Conservation (phyloP, 192 early-diverging fungal species). For the Backusella macrospora region DNA sequence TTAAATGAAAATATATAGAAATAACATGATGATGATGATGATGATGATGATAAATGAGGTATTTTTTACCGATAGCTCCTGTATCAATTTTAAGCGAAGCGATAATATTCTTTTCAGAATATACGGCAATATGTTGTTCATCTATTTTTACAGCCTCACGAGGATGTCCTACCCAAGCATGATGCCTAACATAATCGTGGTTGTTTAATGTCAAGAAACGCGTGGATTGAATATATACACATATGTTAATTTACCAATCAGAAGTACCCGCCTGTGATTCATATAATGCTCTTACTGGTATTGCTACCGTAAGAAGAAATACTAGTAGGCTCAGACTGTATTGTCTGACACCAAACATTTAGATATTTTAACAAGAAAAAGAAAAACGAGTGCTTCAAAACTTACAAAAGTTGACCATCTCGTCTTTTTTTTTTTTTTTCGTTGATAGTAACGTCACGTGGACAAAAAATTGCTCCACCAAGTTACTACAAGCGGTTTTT, state of each 20-base stretch:
- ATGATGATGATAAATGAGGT: background rate
- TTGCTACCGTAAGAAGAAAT: slow-evolving; percentile 7
- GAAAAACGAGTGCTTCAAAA: background rate
- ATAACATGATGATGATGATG: background rate
- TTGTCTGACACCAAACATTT: slow-evolving; percentile 13
- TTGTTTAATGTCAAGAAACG: background rate
- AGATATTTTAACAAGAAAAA: background rate
- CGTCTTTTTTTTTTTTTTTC: background rate
- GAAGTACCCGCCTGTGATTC: slow-evolving; percentile 51
- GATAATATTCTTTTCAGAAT: slow-evolving; percentile 76
- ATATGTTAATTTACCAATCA: slow-evolving; percentile 48
- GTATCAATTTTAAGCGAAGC: slow-evolving; percentile 66
- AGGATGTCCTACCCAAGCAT: slow-evolving; percentile 56
- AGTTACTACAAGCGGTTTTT: no score
- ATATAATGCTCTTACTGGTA: slow-evolving; percentile 38
- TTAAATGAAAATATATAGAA: background rate
- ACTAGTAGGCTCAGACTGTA: slow-evolving; percentile 9
- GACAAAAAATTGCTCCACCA: background rate
- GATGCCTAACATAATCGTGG: slow-evolving; percentile 45
- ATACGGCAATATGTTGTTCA: slow-evolving; percentile 50
- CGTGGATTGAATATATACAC: background rate
- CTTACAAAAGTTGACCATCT: background rate
- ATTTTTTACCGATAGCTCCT: slow-evolving; percentile 65
- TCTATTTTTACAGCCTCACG: slow-evolving; percentile 37
- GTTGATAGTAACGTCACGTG: background rate